These are phyloP conservation scores for Russula earlei DNA, from an alignment of 768 basidiomycete genomes.

Conservation along the genomic window DNA sequence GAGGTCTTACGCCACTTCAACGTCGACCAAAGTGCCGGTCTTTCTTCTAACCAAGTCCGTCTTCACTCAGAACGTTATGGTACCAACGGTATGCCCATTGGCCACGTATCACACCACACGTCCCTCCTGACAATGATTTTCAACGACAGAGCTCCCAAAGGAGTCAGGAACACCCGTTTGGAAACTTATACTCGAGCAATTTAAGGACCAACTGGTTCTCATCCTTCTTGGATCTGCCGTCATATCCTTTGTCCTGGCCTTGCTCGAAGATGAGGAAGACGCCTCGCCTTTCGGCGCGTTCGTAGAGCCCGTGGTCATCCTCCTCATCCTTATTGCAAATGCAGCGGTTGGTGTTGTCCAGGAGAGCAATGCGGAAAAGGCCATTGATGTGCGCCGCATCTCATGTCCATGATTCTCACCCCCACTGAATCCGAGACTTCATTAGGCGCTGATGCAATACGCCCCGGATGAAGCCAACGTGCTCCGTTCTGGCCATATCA, in stretches of 20 bases:
- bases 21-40: neutral
- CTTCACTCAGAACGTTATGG: slow-evolving; percentile 15
- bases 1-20: slow-evolving; percentile 4
- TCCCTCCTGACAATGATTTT: neutral
- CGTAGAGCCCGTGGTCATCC: slow-evolving; percentile 90
- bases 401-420: neutral
- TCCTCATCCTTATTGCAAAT: slow-evolving; percentile 92
- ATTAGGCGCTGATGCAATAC: slow-evolving; percentile 90
- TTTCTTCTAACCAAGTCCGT: slow-evolving; percentile 2
- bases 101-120: neutral
- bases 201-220: slow-evolving; percentile 96
- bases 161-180: slow-evolving; percentile 86
- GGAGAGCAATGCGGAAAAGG: slow-evolving; percentile 91
- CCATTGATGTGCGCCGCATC: slow-evolving; percentile 73
- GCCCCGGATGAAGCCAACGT: slow-evolving; percentile 95
- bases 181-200: slow-evolving; percentile 96
- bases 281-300: slow-evolving; percentile 72
- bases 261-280: slow-evolving; percentile 71
- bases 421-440: neutral
- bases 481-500: slow-evolving; percentile 57
- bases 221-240: slow-evolving; percentile 92
- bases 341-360: slow-evolving; percentile 97
- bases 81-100: slow-evolving; percentile 7
- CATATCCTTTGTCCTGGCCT: slow-evolving; percentile 85
- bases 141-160: slow-evolving; percentile 71